phyloP scores from a whole-genome alignment of 169 alveolate species.

The Theileria luwenshuni region DNA sequence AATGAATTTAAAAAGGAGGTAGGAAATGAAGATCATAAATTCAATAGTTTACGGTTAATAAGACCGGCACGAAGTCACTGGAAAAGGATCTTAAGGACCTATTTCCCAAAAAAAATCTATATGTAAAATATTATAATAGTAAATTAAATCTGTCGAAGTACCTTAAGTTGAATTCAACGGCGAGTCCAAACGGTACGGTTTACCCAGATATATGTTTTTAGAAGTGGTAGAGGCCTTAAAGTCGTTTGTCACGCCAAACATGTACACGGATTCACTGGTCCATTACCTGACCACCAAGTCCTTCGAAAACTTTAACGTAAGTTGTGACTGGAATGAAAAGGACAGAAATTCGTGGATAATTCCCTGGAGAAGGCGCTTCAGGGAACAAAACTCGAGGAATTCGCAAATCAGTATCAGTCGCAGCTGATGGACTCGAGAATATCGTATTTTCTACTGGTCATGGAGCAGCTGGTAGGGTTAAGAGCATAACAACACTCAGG shows the following conservation, averaged over 20 bases:
- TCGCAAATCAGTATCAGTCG: background rate
- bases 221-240: background rate
- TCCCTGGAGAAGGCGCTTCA: slow-evolving; percentile 9
- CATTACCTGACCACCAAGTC: slow-evolving; percentile 8
- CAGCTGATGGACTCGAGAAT: slow-evolving; percentile 13
- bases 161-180: background rate
- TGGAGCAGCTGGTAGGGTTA: slow-evolving; percentile 4
- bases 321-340: background rate
- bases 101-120: background rate
- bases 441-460: background rate
- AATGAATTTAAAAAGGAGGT: slow-evolving; percentile 6
- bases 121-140: background rate
- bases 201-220: background rate
- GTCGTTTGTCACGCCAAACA: background rate
- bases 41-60: background rate
- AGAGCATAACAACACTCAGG: background rate
- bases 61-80: background rate
- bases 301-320: slow-evolving; percentile 3
- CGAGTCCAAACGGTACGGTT: background rate
- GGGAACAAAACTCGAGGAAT: background rate
- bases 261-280: background rate
- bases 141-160: background rate
- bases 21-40: background rate
- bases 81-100: background rate
- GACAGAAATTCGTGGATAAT: slow-evolving; percentile 9